Conservation (phyloP, 345 rosid species). For the Salix dunnii region DNA sequence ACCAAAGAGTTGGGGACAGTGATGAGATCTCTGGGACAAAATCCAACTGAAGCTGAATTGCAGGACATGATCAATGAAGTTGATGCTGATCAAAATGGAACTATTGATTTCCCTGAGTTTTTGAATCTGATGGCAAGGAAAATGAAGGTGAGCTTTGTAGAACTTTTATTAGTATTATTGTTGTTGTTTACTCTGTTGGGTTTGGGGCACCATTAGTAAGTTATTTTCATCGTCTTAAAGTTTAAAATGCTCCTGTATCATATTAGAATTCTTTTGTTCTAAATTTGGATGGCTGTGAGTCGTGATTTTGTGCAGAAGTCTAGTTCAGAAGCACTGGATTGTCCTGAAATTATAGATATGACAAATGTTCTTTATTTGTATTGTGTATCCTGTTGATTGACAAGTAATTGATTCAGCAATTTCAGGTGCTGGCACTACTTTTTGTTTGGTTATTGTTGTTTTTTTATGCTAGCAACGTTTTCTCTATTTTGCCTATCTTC, state of each 20-base stretch:
- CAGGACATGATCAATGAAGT: constrained; percentile 53
- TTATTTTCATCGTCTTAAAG: not conserved
- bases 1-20: constrained; percentile 51
- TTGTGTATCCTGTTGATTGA: not conserved
- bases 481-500: not conserved
- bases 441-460: not conserved
- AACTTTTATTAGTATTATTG: no score
- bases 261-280: not conserved
- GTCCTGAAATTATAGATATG: not conserved
- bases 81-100: constrained; percentile 53
- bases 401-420: not conserved
- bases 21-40: constrained; percentile 55
- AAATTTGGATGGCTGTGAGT: not conserved
- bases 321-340: not conserved
- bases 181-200: not conserved
- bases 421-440: no score
- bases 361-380: no score
- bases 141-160: constrained; percentile 26
- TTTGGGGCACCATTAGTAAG: not conserved
- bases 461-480: not conserved
- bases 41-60: constrained; percentile 51
- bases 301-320: not conserved
- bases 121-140: constrained; percentile 51
- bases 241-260: not conserved
- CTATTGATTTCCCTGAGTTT: constrained; percentile 51